Conservation (phyloP, 1,284 basidiomycete species). For the Mycosarcoma maydis region DNA sequence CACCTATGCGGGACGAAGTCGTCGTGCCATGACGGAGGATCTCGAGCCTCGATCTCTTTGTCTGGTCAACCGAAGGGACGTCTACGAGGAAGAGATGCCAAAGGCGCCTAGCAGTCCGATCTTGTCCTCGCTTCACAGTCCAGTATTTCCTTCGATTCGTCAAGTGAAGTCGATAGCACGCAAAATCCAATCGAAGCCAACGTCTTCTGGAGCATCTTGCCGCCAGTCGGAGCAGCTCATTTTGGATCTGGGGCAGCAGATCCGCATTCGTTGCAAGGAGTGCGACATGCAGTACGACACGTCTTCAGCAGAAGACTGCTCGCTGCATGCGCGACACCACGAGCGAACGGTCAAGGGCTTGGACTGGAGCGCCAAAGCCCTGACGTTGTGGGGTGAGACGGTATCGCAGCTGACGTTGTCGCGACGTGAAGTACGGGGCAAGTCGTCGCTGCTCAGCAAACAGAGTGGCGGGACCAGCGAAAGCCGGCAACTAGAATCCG, state of each 20-base stretch:
- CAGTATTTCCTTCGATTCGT: conserved; percentile 17
- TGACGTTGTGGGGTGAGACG: conserved; percentile 29
- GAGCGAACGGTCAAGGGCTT: conserved; percentile 48
- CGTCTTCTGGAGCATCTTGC: not conserved
- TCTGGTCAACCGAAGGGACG: not conserved
- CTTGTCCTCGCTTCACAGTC: conserved; percentile 10
- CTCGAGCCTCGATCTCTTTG: conserved; percentile 1
- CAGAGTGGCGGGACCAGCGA: conserved; percentile 4
- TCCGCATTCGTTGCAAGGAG: conserved; percentile 46
- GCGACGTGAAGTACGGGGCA: conserved; percentile 5
- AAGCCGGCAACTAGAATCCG: conserved; percentile 5
- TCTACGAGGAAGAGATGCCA: conserved; percentile 20
- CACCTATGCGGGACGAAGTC: conserved; percentile 35
- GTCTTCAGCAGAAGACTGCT: conserved; percentile 47
- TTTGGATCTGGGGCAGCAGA: conserved; percentile 57
- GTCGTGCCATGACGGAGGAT: conserved; percentile 39
- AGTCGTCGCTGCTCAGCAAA: conserved; percentile 17
- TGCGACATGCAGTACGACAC: conserved; percentile 62
- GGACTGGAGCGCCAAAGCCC: conserved; percentile 52
- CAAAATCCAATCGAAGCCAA: conserved; percentile 14
- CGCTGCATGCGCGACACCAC: conserved; percentile 54
- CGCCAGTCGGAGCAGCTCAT: conserved; percentile 53
- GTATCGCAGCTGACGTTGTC: conserved; percentile 15
- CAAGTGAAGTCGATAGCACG: conserved; percentile 10
- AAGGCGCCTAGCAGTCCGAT: conserved; percentile 33